Evolutionary conservation across 352 stramenopile genomes (phyloP).

Genomic region (Thalassiosira tumida): DNA sequence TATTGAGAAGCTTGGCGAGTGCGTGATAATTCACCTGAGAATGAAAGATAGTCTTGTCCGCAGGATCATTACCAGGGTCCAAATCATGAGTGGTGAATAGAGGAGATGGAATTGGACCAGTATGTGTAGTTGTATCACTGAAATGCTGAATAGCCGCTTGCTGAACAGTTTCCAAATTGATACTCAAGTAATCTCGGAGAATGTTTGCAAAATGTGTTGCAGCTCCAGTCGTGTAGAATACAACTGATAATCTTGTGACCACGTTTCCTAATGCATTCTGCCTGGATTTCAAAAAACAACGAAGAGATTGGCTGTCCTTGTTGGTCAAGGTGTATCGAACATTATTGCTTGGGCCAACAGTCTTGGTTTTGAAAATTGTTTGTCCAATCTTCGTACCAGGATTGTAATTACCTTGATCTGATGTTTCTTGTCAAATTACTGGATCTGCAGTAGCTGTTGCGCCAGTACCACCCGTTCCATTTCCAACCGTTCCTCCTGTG

Average conservation of each 20-base stretch:
- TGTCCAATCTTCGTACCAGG: slow-evolving; percentile 2
- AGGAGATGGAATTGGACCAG: neutral
- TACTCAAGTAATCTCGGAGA: neutral
- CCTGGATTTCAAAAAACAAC: neutral
- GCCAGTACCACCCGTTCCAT: neutral
- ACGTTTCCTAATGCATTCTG: neutral
- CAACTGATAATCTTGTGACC: neutral
- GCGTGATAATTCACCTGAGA: slow-evolving; percentile 16
- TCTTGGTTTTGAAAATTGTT: neutral
- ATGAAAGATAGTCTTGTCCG: slow-evolving; percentile 23
- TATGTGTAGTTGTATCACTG: neutral
- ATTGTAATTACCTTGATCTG: neutral
- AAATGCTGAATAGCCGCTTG: neutral
- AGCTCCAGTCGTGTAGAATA: neutral
- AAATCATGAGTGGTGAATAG: neutral
- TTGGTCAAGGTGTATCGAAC: neutral
- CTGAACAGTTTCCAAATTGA: neutral
- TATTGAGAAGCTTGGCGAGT: slow-evolving; percentile 30
- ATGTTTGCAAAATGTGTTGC: neutral
- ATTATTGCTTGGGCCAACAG: neutral
- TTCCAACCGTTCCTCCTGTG: neutral
- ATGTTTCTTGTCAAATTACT: neutral
- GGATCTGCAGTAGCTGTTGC: neutral
- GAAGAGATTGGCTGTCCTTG: neutral
- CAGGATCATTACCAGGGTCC: slow-evolving; percentile 10